phyloP scores from a whole-genome alignment of 352 stramenopile species.

The Pythium folliculosum region DNA sequence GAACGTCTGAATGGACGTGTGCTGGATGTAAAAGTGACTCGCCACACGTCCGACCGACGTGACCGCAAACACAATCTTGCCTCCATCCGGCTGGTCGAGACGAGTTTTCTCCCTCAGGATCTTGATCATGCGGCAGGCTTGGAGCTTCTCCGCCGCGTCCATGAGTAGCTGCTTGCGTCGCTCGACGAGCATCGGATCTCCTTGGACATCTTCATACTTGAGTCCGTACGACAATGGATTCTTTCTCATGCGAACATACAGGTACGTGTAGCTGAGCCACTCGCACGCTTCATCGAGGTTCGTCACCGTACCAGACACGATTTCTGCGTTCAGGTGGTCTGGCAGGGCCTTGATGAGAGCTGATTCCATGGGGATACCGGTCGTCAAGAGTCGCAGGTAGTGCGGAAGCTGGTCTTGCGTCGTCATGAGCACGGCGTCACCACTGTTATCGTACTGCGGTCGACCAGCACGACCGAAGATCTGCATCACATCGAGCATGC shows the following conservation, averaged over 20 bases:
- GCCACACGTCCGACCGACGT: conserved; percentile 97
- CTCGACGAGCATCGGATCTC: conserved; percentile 87
- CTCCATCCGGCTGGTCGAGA: conserved; percentile 31
- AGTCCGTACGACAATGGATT: conserved; percentile 99
- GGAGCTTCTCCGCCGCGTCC: conserved; percentile 75
- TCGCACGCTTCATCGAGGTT: conserved; percentile 95
- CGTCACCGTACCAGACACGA: conserved; percentile 98
- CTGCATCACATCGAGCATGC: conserved; percentile 99
- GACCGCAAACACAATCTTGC: conserved; percentile 86
- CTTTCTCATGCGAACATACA: conserved; percentile 98
- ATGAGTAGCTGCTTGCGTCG: conserved; percentile 69
- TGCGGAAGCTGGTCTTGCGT: conserved; percentile 92
- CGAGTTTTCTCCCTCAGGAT: conserved; percentile 59
- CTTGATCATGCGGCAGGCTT: conserved; percentile 83
- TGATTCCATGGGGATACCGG: conserved; percentile 97
- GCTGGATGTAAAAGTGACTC: conserved; percentile 99
- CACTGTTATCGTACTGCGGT: conserved; percentile 99
- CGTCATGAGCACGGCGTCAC: conserved; percentile 99
- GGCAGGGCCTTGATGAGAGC: conserved; percentile 98
- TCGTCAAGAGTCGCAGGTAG: conserved; percentile 96
- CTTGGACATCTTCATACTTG: conserved; percentile 89
- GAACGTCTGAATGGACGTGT: conserved; percentile 98
- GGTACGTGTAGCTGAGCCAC: conserved; percentile 98
- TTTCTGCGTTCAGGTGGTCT: conserved; percentile 99
- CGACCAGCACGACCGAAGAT: conserved; percentile 98